A percentile compares a stretch with the other conserved stretches of the same genome.
Evolutionary conservation across 1,284 basidiomycete species (phyloP).

Genomic region (Jaminaea rosea): DNA sequence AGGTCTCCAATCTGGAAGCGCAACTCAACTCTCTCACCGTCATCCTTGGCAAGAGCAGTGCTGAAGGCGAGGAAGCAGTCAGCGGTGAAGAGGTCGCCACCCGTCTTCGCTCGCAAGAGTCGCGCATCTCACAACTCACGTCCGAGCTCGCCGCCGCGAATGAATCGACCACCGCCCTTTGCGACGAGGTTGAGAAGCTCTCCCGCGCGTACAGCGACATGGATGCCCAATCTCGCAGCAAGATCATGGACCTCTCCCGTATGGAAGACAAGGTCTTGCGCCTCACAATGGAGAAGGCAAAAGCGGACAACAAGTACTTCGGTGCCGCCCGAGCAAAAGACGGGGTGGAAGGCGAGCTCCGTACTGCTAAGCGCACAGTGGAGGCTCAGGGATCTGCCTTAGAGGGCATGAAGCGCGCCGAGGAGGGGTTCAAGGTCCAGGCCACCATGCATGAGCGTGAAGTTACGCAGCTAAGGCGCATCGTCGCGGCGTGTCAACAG

Average conservation of each 20-base stretch:
- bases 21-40: constrained; percentile 3
- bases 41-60: too few species aligned
- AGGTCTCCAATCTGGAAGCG: constrained; percentile 7
- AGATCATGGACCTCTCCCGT: constrained; percentile 68
- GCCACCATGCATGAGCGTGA: constrained; percentile 56
- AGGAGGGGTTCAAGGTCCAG: constrained; percentile 57
- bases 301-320: constrained; percentile 90
- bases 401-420: constrained; percentile 62
- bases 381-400: constrained; percentile 73
- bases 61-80: too few species aligned
- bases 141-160: constrained; percentile 51
- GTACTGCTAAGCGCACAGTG: constrained; percentile 57
- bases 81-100: not conserved
- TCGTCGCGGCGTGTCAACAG: constrained; percentile 24
- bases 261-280: constrained; percentile 65
- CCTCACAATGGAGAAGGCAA: constrained; percentile 61
- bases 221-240: constrained; percentile 70
- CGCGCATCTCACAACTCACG: constrained; percentile 40
- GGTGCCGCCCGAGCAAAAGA: constrained; percentile 83
- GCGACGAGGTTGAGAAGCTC: constrained; percentile 74
- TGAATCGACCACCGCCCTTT: constrained; percentile 49
- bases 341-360: constrained; percentile 66
- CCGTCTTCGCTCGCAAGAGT: constrained; percentile 1
- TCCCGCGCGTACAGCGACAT: constrained; percentile 79
- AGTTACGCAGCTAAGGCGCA: constrained; percentile 45